These are phyloP conservation scores for Fusarium sp. DNA, from an alignment of 2,329 filamentous ascomycete genomes.

Conservation along the genomic window DNA sequence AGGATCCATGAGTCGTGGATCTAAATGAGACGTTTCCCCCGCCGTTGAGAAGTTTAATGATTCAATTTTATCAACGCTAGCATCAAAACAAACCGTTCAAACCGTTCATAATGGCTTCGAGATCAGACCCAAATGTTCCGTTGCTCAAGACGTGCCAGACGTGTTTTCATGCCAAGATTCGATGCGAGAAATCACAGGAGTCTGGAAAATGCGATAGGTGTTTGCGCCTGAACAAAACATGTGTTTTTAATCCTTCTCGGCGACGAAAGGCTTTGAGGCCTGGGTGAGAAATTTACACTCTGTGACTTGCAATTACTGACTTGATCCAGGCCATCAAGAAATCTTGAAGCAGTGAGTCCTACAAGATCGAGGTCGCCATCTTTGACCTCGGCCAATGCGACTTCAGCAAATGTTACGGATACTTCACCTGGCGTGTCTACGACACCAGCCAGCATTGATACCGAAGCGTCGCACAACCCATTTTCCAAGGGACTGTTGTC, in stretches of 20 bases:
- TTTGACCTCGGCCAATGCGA: conserved; percentile 3
- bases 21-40: conserved; percentile 17
- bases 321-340: conserved; percentile 12
- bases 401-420: conserved; percentile 7
- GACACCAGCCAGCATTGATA: conserved; percentile 21
- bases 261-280: conserved; percentile 37
- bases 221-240: conserved; percentile 46
- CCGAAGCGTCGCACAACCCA: conserved; percentile 31
- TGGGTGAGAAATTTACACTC: conserved; percentile 9
- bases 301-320: background rate
- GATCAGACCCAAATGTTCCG: conserved; percentile 7
- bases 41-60: conserved; percentile 4
- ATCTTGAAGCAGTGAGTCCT: conserved; percentile 16
- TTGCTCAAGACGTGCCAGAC: conserved; percentile 48
- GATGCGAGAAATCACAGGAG: conserved; percentile 48
- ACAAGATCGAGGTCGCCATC: conserved; percentile 29
- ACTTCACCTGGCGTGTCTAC: background rate
- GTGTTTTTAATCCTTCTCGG: conserved; percentile 45
- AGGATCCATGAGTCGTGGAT: background rate
- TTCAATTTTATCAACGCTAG: background rate
- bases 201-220: conserved; percentile 47
- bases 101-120: conserved; percentile 20
- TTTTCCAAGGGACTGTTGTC: conserved; percentile 37
- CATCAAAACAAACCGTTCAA: background rate
- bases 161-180: conserved; percentile 50